A percentile compares a stretch with the other conserved stretches of the same genome.
Evolutionary conservation across 2,329 filamentous ascomycete species (phyloP).

Genomic region (Colletotrichum musicola): DNA sequence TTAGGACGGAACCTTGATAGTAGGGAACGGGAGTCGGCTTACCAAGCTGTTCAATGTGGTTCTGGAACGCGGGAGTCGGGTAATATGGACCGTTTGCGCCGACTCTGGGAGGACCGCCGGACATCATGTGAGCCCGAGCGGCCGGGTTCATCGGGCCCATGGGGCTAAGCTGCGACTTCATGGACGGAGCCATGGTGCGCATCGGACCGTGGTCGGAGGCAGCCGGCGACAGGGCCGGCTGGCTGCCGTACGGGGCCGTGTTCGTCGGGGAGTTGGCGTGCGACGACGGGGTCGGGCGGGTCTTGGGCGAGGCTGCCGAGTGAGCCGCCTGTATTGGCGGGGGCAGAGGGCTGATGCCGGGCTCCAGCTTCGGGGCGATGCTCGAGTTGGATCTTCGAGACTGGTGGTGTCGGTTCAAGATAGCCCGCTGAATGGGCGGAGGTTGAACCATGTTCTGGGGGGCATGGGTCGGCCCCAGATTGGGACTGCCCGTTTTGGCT

Average conservation of each 20-base stretch:
- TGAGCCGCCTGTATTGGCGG: conserved; percentile 58
- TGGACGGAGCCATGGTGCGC: conserved; percentile 52
- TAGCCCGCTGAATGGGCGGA: conserved; percentile 82
- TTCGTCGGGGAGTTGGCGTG: conserved; percentile 72
- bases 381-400: conserved; percentile 78
- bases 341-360: conserved; percentile 60
- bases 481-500: conserved; percentile 90
- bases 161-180: conserved; percentile 55
- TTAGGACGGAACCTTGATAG: conserved; percentile 73
- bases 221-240: conserved; percentile 57
- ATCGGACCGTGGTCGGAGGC: conserved; percentile 63
- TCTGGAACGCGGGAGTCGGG: conserved; percentile 85
- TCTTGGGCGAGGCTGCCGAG: conserved; percentile 75
- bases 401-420: conserved; percentile 85
- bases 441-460: conserved; percentile 77
- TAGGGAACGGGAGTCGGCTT: conserved; percentile 69
- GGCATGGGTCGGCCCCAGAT: conserved; percentile 77
- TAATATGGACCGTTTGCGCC: conserved; percentile 73
- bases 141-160: conserved; percentile 48
- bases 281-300: conserved; percentile 85
- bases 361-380: conserved; percentile 80
- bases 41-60: conserved; percentile 95
- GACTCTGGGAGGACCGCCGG: conserved; percentile 49
- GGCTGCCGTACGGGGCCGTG: conserved; percentile 57
- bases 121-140: conserved; percentile 51